phyloP scores from a whole-genome alignment of 345 rosid genomes.

The Syzygium oleosum region DNA sequence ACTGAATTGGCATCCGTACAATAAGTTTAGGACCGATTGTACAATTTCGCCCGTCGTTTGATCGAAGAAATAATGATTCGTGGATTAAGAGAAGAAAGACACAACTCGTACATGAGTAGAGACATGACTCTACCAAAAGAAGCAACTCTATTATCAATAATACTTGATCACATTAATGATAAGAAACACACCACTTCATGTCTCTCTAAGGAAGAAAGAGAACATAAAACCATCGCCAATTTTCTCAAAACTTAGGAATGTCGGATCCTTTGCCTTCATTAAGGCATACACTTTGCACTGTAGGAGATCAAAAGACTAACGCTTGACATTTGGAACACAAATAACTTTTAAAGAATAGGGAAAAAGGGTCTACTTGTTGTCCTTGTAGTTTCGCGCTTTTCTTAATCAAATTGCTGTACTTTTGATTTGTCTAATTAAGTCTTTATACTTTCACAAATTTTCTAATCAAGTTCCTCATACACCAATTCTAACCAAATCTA shows the following conservation, averaged over 20 bases:
- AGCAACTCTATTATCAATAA: not conserved
- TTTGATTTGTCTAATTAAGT: not conserved
- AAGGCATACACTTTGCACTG: too few relatives aligned
- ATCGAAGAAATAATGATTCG: not conserved
- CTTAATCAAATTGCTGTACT: not conserved
- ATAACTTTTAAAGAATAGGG: not conserved
- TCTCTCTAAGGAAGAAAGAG: too few relatives aligned
- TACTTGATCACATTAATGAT: not conserved
- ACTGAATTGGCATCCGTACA: not conserved
- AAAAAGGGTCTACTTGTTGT: not conserved
- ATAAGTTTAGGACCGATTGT: not conserved
- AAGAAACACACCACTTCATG: too few relatives aligned
- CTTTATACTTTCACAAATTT: not conserved
- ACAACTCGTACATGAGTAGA: not conserved
- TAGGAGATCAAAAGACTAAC: not conserved
- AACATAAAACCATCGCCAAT: too few relatives aligned
- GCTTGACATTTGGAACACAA: not conserved
- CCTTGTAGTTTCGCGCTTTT: not conserved
- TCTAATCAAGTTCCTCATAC: not conserved
- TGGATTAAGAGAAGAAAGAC: not conserved
- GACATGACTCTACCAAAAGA: not conserved
- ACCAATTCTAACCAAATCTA: not conserved
- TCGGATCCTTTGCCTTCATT: too few relatives aligned
- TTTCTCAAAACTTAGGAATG: too few relatives aligned
- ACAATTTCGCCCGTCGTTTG: not conserved